A percentile compares a stretch with the other conserved stretches of the same genome.
These are phyloP conservation scores for Russula griseocarnosa DNA, from an alignment of 768 basidiomycete species.

Conservation along the genomic window DNA sequence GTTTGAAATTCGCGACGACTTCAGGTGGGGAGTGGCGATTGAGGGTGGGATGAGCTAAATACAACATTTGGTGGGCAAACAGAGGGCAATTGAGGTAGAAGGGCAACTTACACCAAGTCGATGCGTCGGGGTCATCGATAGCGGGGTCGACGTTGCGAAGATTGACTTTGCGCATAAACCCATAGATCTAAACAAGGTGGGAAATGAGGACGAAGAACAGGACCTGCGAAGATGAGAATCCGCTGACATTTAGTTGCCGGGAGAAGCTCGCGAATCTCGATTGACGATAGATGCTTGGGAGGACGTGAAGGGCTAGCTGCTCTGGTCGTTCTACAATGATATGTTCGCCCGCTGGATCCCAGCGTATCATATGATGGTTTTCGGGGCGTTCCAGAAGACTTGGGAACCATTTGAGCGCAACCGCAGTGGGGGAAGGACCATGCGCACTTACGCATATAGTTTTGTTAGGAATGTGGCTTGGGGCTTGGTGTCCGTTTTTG, in stretches of 20 bases:
- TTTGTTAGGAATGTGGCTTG: slow-evolving; percentile 84
- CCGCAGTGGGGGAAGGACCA: slow-evolving; percentile 4
- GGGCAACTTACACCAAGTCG: slow-evolving; percentile 83
- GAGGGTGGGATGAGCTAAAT: slow-evolving; percentile 81
- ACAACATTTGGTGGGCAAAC: slow-evolving; percentile 21
- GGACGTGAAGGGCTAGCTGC: slow-evolving; percentile 89
- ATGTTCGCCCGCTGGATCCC: slow-evolving; percentile 89
- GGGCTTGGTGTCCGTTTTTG: slow-evolving; percentile 29
- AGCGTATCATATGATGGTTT: slow-evolving; percentile 96
- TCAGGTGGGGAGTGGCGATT: slow-evolving; percentile 87
- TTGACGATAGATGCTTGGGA: slow-evolving; percentile 92
- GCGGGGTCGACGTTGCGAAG: slow-evolving; percentile 92
- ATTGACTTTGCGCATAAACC: slow-evolving; percentile 98
- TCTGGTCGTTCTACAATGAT: slow-evolving; percentile 95
- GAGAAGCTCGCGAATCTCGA: slow-evolving; percentile 97
- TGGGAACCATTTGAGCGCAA: slow-evolving; percentile 7
- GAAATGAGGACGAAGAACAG: slow-evolving; percentile 29
- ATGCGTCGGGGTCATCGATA: slow-evolving; percentile 93
- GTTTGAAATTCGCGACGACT: slow-evolving; percentile 91
- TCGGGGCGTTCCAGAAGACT: slow-evolving; percentile 87
- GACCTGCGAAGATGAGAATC: slow-evolving; percentile 23
- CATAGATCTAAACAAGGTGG: slow-evolving; percentile 70
- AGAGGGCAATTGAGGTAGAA: slow-evolving; percentile 20
- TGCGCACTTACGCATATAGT: slow-evolving; percentile 77
- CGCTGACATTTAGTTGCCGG: slow-evolving; percentile 83